Percentiles rank a stretch among this genome's conserved stretches.
These are phyloP conservation scores for Citrullus colocynthis DNA, from an alignment of 306 rosid genomes.

Conservation along the genomic window DNA sequence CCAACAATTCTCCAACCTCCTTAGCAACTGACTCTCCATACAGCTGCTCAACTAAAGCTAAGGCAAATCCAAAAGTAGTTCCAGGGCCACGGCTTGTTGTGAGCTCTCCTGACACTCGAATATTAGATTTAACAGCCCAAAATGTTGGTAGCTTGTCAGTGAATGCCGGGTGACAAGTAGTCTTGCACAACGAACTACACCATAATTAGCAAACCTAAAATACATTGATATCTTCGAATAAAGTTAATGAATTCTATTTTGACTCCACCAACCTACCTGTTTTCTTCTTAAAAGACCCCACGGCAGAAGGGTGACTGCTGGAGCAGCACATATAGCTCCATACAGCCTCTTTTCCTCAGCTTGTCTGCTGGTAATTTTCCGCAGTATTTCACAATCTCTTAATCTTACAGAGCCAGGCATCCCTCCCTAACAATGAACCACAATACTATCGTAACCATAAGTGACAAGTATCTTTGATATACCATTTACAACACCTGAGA, in stretches of 20 bases:
- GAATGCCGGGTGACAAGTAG: slow-evolving; percentile 94
- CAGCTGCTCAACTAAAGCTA: slow-evolving; percentile 74
- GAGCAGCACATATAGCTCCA: slow-evolving; percentile 96
- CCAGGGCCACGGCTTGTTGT: slow-evolving; percentile 96
- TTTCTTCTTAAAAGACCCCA: slow-evolving; percentile 84
- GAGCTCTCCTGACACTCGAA: slow-evolving; percentile 79
- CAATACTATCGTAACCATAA: not conserved
- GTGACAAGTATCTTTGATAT: not conserved
- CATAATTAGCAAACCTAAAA: slow-evolving; percentile 30
- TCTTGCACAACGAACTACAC: slow-evolving; percentile 49
- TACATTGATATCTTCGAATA: slow-evolving; percentile 8
- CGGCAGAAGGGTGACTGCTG: slow-evolving; percentile 86
- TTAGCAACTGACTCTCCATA: slow-evolving; percentile 64
- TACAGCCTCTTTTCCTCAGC: slow-evolving; percentile 73
- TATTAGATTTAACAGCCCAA: slow-evolving; percentile 82
- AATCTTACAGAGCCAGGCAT: slow-evolving; percentile 92
- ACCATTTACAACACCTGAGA: not conserved
- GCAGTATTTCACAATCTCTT: slow-evolving; percentile 61
- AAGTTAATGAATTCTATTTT: not conserved
- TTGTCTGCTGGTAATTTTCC: slow-evolving; percentile 57
- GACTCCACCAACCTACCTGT: slow-evolving; percentile 35
- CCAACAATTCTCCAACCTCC: slow-evolving; percentile 59
- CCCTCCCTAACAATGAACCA: slow-evolving; percentile 54
- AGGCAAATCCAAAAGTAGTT: slow-evolving; percentile 69
- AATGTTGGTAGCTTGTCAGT: slow-evolving; percentile 76